Percentiles rank a stretch among this genome's conserved stretches.
Evolutionary conservation across 2,329 filamentous ascomycete species (phyloP).

Genomic region (Fusarium redolens): DNA sequence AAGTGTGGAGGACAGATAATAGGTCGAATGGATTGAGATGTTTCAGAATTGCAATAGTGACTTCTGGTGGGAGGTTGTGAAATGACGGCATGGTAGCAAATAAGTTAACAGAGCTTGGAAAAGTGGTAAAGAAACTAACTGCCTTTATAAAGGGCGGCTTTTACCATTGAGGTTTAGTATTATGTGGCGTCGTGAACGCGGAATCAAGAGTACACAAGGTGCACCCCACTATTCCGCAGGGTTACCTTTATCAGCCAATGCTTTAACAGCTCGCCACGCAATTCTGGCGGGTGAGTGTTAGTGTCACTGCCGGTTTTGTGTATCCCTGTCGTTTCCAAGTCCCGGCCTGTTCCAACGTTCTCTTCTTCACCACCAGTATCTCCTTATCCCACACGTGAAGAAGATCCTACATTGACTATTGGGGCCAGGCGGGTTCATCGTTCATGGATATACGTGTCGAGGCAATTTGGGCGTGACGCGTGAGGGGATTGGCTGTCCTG

Average conservation of each 20-base stretch:
- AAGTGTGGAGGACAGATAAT: neutral
- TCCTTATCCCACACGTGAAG: too few species aligned
- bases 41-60: neutral
- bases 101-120: neutral
- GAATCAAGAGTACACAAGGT: neutral
- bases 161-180: neutral
- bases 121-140: neutral
- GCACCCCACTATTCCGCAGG: fast-evolving
- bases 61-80: neutral
- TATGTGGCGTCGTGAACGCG: neutral
- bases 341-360: neutral
- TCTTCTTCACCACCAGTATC: neutral
- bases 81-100: neutral
- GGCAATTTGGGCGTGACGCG: fast-evolving
- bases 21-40: neutral
- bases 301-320: fast-evolving
- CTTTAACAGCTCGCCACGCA: fast-evolving
- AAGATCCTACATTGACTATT: neutral
- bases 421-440: neutral
- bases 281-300: fast-evolving
- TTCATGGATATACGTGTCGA: neutral
- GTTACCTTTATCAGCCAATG: fast-evolving
- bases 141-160: neutral
- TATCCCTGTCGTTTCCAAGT: neutral
- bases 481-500: fast-evolving